phyloP scores from a whole-genome alignment of 2,329 filamentous ascomycete species.

The Aplosporella prunicola region DNA sequence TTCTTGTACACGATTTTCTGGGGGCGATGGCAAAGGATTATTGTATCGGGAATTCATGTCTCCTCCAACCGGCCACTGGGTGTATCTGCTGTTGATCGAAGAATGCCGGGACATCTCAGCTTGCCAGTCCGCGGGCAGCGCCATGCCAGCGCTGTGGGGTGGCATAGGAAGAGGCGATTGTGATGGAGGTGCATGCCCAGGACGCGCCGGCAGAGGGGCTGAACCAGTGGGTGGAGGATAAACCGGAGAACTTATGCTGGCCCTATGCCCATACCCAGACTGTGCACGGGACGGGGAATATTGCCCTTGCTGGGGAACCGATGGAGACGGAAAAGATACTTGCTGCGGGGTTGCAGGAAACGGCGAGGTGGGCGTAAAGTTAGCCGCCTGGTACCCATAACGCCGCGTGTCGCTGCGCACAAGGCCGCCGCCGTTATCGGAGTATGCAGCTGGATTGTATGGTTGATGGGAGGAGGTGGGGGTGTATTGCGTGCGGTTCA shows the following conservation, averaged over 20 bases:
- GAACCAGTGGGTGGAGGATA: conserved; percentile 10
- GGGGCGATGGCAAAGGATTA: conserved; percentile 7
- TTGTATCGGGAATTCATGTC: conserved; percentile 5
- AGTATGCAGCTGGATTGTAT: conserved; percentile 38
- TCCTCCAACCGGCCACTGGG: neutral
- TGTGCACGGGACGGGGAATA: conserved; percentile 17
- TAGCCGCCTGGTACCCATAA: conserved; percentile 29
- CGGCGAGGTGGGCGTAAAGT: conserved; percentile 15
- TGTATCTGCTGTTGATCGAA: conserved; percentile 1
- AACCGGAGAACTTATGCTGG: conserved; percentile 8
- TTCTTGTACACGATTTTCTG: no score
- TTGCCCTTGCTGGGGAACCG: conserved; percentile 1
- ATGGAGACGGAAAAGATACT: conserved; percentile 6
- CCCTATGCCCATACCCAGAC: conserved; percentile 4
- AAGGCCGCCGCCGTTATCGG: conserved; percentile 23
- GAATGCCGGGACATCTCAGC: conserved; percentile 6
- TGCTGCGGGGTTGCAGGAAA: conserved; percentile 14
- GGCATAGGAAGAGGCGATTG: conserved; percentile 28
- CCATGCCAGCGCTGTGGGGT: conserved; percentile 22
- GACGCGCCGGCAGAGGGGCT: conserved; percentile 12
- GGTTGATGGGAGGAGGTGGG: conserved; percentile 25
- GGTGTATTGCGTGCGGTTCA: conserved; percentile 26
- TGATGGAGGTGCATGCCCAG: conserved; percentile 25
- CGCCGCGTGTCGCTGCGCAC: conserved; percentile 20
- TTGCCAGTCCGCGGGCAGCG: conserved; percentile 26